Conservation (phyloP, 2,329 filamentous ascomycete genomes). For the Cladophialophora immunda region DNA sequence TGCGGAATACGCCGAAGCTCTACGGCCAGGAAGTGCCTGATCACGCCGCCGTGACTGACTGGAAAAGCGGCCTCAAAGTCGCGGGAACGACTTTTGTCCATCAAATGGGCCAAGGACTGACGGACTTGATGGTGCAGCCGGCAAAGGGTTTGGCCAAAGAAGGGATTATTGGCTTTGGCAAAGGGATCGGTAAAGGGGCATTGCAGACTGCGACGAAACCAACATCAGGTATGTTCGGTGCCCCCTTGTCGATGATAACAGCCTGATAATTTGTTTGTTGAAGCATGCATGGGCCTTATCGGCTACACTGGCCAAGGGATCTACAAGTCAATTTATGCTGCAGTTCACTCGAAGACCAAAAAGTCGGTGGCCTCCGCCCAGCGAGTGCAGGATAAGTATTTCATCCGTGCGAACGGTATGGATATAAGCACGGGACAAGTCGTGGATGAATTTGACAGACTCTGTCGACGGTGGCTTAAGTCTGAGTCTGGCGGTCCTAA, state of each 20-base stretch:
- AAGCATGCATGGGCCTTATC: conserved; percentile 41
- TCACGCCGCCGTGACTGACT: conserved; percentile 52
- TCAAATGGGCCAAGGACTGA: conserved; percentile 55
- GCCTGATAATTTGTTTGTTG: conserved; percentile 27
- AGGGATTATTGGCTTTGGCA: conserved; percentile 51
- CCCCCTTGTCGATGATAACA: conserved; percentile 40
- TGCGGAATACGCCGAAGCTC: conserved; percentile 61
- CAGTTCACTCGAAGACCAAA: conserved; percentile 41
- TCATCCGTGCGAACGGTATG: conserved; percentile 13
- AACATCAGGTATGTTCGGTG: conserved; percentile 31
- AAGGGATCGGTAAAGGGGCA: conserved; percentile 54
- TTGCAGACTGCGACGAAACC: conserved; percentile 21
- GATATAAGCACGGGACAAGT: conserved; percentile 6
- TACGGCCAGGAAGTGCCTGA: conserved; percentile 60
- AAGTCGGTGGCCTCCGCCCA: conserved; percentile 41
- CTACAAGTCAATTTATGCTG: conserved; percentile 45
- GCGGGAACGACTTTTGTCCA: conserved; percentile 56
- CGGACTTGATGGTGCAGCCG: conserved; percentile 56
- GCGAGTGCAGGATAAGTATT: conserved; percentile 39
- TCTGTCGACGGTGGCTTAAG: neutral
- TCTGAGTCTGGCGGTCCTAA: neutral
- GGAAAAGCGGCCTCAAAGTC: conserved; percentile 55
- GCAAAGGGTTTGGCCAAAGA: conserved; percentile 50
- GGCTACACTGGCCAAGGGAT: conserved; percentile 48
- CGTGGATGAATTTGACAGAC: conserved; percentile 11